These are phyloP conservation scores for Aspergillus biplanus DNA, from an alignment of 495 filamentous ascomycete species.

Conservation along the genomic window DNA sequence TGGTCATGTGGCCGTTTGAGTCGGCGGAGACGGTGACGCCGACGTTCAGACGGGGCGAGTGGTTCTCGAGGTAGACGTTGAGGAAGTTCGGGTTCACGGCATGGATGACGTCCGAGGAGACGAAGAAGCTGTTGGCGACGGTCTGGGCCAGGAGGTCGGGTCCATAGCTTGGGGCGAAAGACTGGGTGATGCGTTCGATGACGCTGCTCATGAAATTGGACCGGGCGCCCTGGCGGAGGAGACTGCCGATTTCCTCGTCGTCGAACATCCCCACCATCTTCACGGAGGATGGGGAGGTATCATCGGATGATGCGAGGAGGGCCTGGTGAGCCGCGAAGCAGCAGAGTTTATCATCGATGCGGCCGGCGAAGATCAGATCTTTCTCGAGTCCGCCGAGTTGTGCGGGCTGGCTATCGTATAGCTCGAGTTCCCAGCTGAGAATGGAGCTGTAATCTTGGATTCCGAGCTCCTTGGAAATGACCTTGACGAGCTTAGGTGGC, in stretches of 20 bases:
- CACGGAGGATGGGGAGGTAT: slow-evolving; percentile 59
- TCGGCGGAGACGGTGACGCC: slow-evolving; percentile 86
- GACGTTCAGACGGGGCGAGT: slow-evolving; percentile 86
- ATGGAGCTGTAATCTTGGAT: slow-evolving; percentile 72
- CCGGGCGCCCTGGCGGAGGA: slow-evolving; percentile 85
- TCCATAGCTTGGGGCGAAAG: slow-evolving; percentile 59
- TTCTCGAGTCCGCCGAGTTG: slow-evolving; percentile 83
- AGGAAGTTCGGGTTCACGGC: slow-evolving; percentile 95
- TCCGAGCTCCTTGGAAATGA: slow-evolving; percentile 74
- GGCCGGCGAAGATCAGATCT: slow-evolving; percentile 92
- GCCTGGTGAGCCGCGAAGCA: slow-evolving; percentile 89
- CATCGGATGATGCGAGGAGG: slow-evolving; percentile 68
- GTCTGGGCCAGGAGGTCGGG: slow-evolving; percentile 78
- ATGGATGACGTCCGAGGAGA: slow-evolving; percentile 92
- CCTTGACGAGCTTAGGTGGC: slow-evolving; percentile 78
- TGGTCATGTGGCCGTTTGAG: slow-evolving; percentile 90
- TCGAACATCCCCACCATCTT: slow-evolving; percentile 92
- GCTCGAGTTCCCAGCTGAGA: slow-evolving; percentile 96
- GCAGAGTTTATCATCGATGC: slow-evolving; percentile 97
- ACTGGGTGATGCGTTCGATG: slow-evolving; percentile 79
- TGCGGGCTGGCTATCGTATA: slow-evolving; percentile 89
- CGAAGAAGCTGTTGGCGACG: slow-evolving; percentile 89
- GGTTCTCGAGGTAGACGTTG: slow-evolving; percentile 76
- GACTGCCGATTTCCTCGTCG: slow-evolving; percentile 92
- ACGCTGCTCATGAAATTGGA: slow-evolving; percentile 82